A percentile compares a stretch with the other conserved stretches of the same genome.
Evolutionary conservation across 306 rosid species (phyloP).

Genomic region (Cucurbita pepo): DNA sequence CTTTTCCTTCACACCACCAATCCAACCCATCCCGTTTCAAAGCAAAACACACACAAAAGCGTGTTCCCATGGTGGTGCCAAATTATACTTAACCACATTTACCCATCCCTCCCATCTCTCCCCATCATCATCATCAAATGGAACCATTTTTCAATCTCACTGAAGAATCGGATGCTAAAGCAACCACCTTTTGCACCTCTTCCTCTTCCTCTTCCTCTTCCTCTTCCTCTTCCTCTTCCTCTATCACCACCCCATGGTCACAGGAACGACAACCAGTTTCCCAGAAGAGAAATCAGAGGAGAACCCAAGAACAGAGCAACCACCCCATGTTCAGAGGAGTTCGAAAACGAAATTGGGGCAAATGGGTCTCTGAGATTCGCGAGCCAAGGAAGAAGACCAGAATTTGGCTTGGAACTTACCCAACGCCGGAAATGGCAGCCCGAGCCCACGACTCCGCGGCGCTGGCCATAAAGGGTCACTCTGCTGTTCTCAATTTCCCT

Average conservation of each 20-base stretch:
- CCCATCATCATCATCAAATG: background rate
- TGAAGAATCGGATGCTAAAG: background rate
- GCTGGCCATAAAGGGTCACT: conserved; percentile 58
- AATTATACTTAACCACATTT: background rate
- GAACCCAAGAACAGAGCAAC: background rate
- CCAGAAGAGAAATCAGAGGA: conserved; percentile 21
- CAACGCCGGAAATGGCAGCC: conserved; percentile 88
- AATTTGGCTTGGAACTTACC: conserved; percentile 84
- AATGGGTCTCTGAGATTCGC: conserved; percentile 81
- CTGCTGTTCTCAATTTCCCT: conserved; percentile 79
- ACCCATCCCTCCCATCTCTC: background rate
- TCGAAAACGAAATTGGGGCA: conserved; percentile 73
- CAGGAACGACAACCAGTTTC: background rate
- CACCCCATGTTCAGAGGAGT: conserved; percentile 69
- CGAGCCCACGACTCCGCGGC: conserved; percentile 93
- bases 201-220: background rate
- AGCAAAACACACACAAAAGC: background rate
- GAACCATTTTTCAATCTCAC: background rate
- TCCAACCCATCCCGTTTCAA: background rate
- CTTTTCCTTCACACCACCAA: conserved; percentile 2
- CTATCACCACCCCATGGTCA: background rate
- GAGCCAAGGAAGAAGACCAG: conserved; percentile 86
- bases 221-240: background rate
- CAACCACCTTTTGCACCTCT: background rate
- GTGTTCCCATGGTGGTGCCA: background rate